These are phyloP conservation scores for Colletotrichum sp. DNA, from an alignment of 2,329 filamentous ascomycete genomes.

Conservation along the genomic window DNA sequence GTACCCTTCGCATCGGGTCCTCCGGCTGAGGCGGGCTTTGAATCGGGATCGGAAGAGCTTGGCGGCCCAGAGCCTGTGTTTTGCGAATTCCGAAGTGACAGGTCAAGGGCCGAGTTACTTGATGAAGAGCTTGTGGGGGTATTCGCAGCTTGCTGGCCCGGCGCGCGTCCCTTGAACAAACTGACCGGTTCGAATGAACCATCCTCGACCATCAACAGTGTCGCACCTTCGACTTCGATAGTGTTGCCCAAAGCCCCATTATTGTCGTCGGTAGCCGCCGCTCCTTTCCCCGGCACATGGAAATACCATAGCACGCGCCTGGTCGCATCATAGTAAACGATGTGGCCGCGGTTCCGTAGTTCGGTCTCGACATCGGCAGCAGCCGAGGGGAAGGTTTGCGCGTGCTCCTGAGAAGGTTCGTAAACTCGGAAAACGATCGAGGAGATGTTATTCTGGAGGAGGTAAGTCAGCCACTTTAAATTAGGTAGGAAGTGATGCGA, in stretches of 20 bases:
- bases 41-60: constrained; percentile 28
- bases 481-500: constrained; percentile 9
- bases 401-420: constrained; percentile 49
- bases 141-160: constrained; percentile 43
- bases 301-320: constrained; percentile 62
- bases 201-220: constrained; percentile 51
- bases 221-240: constrained; percentile 49
- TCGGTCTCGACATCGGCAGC: constrained; percentile 57
- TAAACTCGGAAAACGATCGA: constrained; percentile 61
- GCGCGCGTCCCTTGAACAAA: constrained; percentile 49
- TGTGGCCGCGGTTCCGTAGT: constrained; percentile 56
- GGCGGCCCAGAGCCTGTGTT: constrained; percentile 23
- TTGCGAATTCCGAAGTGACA: constrained; percentile 32
- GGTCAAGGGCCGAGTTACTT: constrained; percentile 43
- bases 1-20: constrained; percentile 37
- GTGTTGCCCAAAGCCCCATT: constrained; percentile 37
- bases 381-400: constrained; percentile 48
- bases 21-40: constrained; percentile 27
- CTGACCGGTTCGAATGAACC: constrained; percentile 54
- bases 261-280: constrained; percentile 13
- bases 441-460: constrained; percentile 58
- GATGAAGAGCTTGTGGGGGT: constrained; percentile 54
- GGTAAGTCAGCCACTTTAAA: constrained; percentile 18
- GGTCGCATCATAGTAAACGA: constrained; percentile 57
- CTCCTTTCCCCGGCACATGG: constrained; percentile 49